Conservation (phyloP, 2,329 filamentous ascomycete genomes). For the Aspergillus neoniger region DNA sequence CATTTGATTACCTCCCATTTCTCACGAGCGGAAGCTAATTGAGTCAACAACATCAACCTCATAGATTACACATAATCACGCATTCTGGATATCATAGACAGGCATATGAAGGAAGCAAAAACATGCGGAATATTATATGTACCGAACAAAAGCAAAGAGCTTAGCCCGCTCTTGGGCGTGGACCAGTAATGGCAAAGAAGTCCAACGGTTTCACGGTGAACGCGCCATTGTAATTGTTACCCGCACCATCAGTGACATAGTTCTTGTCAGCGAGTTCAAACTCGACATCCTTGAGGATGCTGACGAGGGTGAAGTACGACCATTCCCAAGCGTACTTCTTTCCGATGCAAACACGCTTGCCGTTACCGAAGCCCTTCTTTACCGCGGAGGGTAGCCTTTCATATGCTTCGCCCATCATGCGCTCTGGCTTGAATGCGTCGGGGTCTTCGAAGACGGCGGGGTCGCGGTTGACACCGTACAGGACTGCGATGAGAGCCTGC, state of each 20-base stretch:
- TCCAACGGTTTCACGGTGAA: conserved; percentile 56
- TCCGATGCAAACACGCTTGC: conserved; percentile 70
- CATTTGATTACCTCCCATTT: neutral
- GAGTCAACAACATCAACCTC: neutral
- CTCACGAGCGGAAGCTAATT: too few species aligned
- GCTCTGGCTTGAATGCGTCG: conserved; percentile 66
- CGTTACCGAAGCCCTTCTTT: conserved; percentile 75
- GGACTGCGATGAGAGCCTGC: conserved; percentile 54
- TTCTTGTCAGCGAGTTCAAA: conserved; percentile 62
- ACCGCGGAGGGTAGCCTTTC: conserved; percentile 62
- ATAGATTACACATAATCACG: neutral
- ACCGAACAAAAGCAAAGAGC: neutral
- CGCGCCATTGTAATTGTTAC: conserved; percentile 48
- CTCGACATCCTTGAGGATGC: conserved; percentile 70
- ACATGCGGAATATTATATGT: too few species aligned
- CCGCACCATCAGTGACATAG: conserved; percentile 37
- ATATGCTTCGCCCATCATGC: conserved; percentile 71
- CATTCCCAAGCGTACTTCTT: conserved; percentile 75
- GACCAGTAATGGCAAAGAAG: conserved; percentile 34
- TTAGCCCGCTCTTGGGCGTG: conserved; percentile 4
- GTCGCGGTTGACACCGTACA: conserved; percentile 64
- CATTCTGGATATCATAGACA: conserved; percentile 9
- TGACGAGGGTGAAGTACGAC: conserved; percentile 60
- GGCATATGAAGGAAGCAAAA: neutral
- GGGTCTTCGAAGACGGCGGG: conserved; percentile 66